Base-by-base conservation (phyloP, 2,329 filamentous ascomycete genomes). In the Aspergillus ibericus region DNA sequence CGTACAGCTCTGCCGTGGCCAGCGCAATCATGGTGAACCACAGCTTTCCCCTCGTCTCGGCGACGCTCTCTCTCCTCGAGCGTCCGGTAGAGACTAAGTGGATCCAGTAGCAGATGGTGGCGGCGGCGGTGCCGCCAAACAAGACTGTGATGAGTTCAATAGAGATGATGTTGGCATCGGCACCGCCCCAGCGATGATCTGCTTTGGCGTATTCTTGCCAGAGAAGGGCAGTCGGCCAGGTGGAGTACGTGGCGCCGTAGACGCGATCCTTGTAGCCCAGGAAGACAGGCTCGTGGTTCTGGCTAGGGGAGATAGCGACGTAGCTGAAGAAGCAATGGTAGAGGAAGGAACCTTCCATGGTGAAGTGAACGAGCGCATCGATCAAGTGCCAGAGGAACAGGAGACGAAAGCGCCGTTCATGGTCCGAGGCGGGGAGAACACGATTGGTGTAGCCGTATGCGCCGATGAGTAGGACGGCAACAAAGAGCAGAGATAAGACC, bases 331-430 rank as follows among this genome's bases (percentile, higher is more conserved):
- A 96, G 80, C 91, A 96, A 78, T 96, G 91, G 82, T 92, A 97
- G 22, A 97, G 86, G 77, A 92, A 98, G 69, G 87, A 89, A 55
- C 92, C 93, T 79, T 98, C 93, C 73, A 98, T 89, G 73, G 92
- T 81, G 76, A 96, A 86, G 80, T 99, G 95, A 70, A 93, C 93
- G 44, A 97, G 83, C 32, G 91, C 91, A 75, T 97, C 93, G 78
- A 96, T 96, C 36, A 91, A 84, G 79, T 97, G 93, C 93, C 93
- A 97, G 77, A 96, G 85, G 82, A 96, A 96, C 64, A 97, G 87
- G 72, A 90, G 79, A 61, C 92, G 91, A 56, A 86, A 84, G 36
- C 78, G 72, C 1, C 83, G 77, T 10, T 86, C 80, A n/a, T 32
- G 15, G 2, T n/a, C 34, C 1, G 80, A 70, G 16, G 77, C 71